Evolutionary conservation across 768 basidiomycete genomes (phyloP), one percentile per base, ranked within the genome.

Genomic region (Udeniomyces megalosporus): DNA sequence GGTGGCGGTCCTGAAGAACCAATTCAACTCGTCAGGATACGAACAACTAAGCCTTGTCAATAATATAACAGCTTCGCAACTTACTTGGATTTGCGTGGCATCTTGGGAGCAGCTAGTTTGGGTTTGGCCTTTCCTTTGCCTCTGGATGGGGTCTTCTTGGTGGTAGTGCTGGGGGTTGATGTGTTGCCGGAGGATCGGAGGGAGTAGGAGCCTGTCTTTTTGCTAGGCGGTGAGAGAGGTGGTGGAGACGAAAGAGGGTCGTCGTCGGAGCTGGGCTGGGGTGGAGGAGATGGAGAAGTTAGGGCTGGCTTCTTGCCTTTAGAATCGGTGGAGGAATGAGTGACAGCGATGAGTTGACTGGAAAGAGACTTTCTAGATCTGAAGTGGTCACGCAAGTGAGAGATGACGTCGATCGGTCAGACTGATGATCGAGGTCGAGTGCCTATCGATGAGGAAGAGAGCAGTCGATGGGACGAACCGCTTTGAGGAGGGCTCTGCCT

Each of bases 291-390:
- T 34, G 42, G 54, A 31, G 56, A 62, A 3, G 48, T 34, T 2
- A 46, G 32, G 22, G 61, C 55, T 55, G 56, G 35, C 28, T 35
- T 55, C 50, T 63, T 58, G 31, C 55, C 62, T 34, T 63, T 63
- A 20, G 29, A 51, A 15, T 61, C 60, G 24, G 60, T 42, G 14
- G 60, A 42, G 34, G 32, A 20, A 29, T 24, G 5, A n/a, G 56
- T 8, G 20, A 48, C 10, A 20, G 56, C 12, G 49, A 35, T 22
- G 31, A 38, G 2, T n/a, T 28, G 56, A 50, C 24, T 58, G 44
- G 48, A 56, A 51, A 56, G 62, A n/a, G 45, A 56, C 42, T 35
- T 55, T 57, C 49, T 55, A 63, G 48, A 56, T 63, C 58, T 60
- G 47, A 12, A 26, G n/a, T 31, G 22, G 28, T 26, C 14, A 15